Evolutionary conservation across 129 eudicot genomes (phyloP), one percentile per base, ranked within the genome.

Genomic region (Centaurea solstitialis): DNA sequence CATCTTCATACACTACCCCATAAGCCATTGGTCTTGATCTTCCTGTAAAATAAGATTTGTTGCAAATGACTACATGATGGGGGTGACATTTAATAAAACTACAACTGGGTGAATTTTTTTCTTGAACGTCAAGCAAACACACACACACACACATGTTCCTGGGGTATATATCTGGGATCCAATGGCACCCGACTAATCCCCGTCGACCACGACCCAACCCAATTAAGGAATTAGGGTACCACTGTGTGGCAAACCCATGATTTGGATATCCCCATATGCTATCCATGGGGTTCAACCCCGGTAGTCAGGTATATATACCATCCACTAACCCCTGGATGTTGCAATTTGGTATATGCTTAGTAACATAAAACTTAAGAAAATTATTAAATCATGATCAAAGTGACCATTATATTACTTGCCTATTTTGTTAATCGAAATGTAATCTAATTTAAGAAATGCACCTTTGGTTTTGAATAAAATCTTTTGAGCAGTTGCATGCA

Each of bases 401-500:
- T 53, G 7, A 17, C 7, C 62, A 53, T 53, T 53, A 1, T 53
- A 26, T 26, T 26, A 26, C 62, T 53, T 53, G 62, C 15, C 15
- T 4, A 53, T 53, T 15, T 26, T 5, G 62, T 7, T 17, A 1
- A 53, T 53, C 15, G 21, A 15, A 4, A 17, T 4, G 15, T 17
- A 17, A 53, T 10, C 45, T 40, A 40, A 41, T 41, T 9, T 8
- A 8, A 7, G 12, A 9, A 10, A 41, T 41, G 20, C 5, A 75
- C 79, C 79, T 59, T n/a, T 59, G 50, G 33, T 75, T 68, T 75
- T 75, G 9, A 75, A 75, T 59, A 75, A 75, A 4, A 75, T 75
- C 21, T 59, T 57, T 3, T 75, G 18, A 8, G 21, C 82, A 18
- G 82, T 79, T 45, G 76, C 82, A 20, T 43, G 70, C 4, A 79